Conservation (phyloP, 306 rosid genomes). For the Rubus parviflorus region DNA sequence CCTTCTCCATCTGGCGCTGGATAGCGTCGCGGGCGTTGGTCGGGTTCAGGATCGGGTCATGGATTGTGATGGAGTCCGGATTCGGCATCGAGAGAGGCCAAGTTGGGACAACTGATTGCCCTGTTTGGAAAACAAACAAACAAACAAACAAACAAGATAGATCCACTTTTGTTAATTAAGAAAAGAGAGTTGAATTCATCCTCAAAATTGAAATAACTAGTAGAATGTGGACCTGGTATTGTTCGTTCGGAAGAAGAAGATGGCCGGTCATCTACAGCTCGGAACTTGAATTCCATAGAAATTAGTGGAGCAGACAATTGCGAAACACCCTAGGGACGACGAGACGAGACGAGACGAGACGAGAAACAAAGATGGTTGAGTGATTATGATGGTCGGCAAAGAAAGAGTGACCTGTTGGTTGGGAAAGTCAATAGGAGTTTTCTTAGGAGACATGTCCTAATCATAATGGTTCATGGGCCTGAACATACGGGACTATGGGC, state of each 20-base stretch:
- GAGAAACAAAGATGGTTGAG: too few relatives aligned
- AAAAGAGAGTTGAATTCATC: not conserved
- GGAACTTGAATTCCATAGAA: slow-evolving; percentile 51
- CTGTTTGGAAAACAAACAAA: not conserved
- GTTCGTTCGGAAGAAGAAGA: not conserved
- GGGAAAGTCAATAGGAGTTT: too few relatives aligned
- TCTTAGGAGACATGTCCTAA: too few relatives aligned
- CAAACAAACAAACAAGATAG: too few relatives aligned
- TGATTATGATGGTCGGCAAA: too few relatives aligned
- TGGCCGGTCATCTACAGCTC: slow-evolving; percentile 28
- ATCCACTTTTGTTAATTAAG: not conserved
- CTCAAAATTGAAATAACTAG: not conserved
- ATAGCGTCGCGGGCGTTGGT: slow-evolving; percentile 17
- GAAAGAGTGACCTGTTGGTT: too few relatives aligned
- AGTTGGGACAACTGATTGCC: not conserved
- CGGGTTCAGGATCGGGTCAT: slow-evolving; percentile 1
- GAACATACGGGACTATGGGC: too few relatives aligned
- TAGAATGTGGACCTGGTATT: slow-evolving; percentile 13
- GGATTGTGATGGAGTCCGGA: not conserved
- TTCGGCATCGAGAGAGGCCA: not conserved
- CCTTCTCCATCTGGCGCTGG: slow-evolving; percentile 44
- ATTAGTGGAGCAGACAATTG: too few relatives aligned
- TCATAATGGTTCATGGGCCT: too few relatives aligned
- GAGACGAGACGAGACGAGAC: too few relatives aligned
- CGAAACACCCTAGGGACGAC: too few relatives aligned